Conservation (phyloP, 2,329 filamentous ascomycete genomes). For the Aspergillus texensis region DNA sequence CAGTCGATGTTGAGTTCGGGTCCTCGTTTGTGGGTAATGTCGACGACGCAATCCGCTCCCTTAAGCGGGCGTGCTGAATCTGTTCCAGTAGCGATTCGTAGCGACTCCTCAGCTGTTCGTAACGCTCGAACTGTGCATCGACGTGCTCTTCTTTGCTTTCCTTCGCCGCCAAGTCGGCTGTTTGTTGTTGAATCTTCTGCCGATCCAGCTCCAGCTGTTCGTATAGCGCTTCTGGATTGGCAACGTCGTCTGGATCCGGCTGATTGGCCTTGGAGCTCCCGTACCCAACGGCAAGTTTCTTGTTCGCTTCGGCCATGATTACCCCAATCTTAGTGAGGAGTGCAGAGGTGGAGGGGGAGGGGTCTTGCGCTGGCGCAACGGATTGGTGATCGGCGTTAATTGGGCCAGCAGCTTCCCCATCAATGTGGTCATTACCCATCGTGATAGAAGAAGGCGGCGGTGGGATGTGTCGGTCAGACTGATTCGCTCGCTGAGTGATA, state of each 20-base stretch:
- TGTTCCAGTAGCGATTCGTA: conserved; percentile 50
- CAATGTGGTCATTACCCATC: conserved; percentile 42
- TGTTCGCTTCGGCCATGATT: conserved; percentile 71
- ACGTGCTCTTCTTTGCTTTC: conserved; percentile 40
- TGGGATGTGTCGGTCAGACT: conserved; percentile 63
- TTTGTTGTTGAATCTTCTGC: conserved; percentile 45
- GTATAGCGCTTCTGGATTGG: conserved; percentile 45
- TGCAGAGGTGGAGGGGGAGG: conserved; percentile 67
- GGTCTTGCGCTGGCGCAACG: conserved; percentile 38
- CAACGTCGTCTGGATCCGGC: conserved; percentile 46
- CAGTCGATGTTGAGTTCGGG: conserved; percentile 21
- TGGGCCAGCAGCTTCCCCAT: conserved; percentile 27
- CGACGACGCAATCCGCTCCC: conserved; percentile 30
- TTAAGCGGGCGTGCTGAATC: conserved; percentile 42
- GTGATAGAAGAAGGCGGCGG: conserved; percentile 71
- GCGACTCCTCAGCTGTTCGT: conserved; percentile 37
- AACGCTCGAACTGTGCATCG: conserved; percentile 43
- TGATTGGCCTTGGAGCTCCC: conserved; percentile 68
- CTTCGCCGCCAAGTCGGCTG: conserved; percentile 37
- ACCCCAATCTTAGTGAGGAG: conserved; percentile 70
- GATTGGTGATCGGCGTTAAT: conserved; percentile 36
- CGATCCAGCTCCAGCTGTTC: conserved; percentile 49
- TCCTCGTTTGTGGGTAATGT: conserved; percentile 18
- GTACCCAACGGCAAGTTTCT: conserved; percentile 62
- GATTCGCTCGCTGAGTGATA: conserved; percentile 75